A percentile compares a stretch with the other conserved stretches of the same genome.
phyloP scores from a whole-genome alignment of 352 stramenopile species.

The Globisporangium paddicum region DNA sequence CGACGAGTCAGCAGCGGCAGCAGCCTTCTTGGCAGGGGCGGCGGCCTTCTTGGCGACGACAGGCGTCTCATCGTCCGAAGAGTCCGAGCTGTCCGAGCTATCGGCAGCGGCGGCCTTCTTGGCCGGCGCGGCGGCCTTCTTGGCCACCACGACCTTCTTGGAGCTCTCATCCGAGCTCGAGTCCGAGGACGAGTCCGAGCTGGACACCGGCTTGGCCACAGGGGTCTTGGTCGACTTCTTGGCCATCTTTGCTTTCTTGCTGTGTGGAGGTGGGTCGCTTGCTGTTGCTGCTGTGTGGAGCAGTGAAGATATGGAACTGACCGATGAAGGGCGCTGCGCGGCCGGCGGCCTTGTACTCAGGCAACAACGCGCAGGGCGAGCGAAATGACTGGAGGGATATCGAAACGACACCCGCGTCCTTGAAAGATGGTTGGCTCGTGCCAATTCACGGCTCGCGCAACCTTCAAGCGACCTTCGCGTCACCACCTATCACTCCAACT shows the following conservation, averaged over 20 bases:
- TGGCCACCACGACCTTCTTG: constrained; percentile 29
- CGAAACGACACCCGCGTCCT: constrained; percentile 13
- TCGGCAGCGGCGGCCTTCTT: constrained; percentile 55
- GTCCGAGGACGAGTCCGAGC: constrained; percentile 32
- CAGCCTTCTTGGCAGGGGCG: constrained; percentile 22
- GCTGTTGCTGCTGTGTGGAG: not conserved
- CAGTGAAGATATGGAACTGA: constrained; percentile 17
- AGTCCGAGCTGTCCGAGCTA: constrained; percentile 29
- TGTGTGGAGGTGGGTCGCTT: constrained; percentile 6
- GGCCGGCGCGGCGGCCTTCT: constrained; percentile 26
- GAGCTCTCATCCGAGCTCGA: constrained; percentile 35
- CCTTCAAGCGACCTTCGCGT: constrained; percentile 21
- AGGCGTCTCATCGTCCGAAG: constrained; percentile 25
- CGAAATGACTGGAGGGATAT: constrained; percentile 16
- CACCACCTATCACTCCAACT: not conserved
- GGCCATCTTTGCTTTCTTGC: constrained; percentile 18
- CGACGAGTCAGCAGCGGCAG: not conserved
- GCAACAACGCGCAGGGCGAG: not conserved
- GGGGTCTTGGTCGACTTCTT: constrained; percentile 32
- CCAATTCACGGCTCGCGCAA: constrained; percentile 19
- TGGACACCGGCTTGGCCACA: constrained; percentile 27
- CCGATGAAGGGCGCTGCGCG: not conserved
- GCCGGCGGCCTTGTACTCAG: not conserved
- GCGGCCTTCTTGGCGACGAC: constrained; percentile 29
- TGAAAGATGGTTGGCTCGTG: constrained; percentile 30